These are phyloP conservation scores for Cryphonectria nitschkei DNA, from an alignment of 2,329 filamentous ascomycete species.

Conservation along the genomic window DNA sequence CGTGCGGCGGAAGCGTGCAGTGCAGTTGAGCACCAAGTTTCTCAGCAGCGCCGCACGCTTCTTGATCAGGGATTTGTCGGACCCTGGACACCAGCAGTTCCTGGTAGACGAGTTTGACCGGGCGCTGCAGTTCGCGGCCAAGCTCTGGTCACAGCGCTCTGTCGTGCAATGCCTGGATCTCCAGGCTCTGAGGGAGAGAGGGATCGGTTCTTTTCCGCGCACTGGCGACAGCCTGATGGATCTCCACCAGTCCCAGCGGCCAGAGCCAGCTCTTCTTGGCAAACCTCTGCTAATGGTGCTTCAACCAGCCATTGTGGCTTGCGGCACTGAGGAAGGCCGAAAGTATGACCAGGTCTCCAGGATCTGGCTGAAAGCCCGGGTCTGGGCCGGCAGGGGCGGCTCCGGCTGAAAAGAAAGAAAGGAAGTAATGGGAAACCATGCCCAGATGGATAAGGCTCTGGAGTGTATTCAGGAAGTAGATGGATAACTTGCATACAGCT, in stretches of 20 bases:
- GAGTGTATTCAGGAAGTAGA: constrained; percentile 7
- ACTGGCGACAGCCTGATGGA: neutral
- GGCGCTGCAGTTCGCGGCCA: constrained; percentile 2
- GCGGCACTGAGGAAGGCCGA: constrained; percentile 4
- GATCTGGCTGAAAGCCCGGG: constrained; percentile 8
- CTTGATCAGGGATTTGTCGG: neutral
- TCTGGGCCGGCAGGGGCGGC: neutral
- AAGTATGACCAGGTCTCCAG: constrained; percentile 8
- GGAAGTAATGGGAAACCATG: neutral
- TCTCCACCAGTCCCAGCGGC: constrained; percentile 1
- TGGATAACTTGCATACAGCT: neutral
- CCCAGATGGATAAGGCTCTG: neutral
- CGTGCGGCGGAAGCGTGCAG: neutral
- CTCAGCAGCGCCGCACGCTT: constrained; percentile 4
- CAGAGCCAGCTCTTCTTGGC: neutral
- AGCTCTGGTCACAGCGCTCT: constrained; percentile 4
- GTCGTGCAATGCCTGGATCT: neutral
- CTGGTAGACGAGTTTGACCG: constrained; percentile 3
- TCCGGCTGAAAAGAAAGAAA: neutral
- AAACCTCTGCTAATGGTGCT: neutral
- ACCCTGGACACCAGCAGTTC: constrained; percentile 1
- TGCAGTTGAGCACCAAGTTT: neutral
- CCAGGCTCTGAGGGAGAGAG: neutral
- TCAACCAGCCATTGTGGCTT: constrained; percentile 6
- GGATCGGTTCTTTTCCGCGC: neutral